Percentiles rank a stretch among this genome's conserved stretches.
Evolutionary conservation across 75 land plant genomes (phyloP).

Genomic region (Azolla pinnata): DNA sequence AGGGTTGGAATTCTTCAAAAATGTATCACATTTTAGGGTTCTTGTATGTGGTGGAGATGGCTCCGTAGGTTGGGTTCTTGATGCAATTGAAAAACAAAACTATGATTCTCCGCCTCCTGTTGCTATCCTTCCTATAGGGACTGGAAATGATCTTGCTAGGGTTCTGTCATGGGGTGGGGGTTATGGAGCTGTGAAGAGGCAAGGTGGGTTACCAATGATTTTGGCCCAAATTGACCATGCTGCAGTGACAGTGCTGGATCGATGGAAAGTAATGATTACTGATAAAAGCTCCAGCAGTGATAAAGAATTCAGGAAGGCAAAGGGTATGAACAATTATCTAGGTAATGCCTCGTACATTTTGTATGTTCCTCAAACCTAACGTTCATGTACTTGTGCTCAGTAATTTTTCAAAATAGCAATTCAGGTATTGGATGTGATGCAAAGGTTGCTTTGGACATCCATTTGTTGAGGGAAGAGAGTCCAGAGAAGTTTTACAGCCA

Average conservation of each 20-base stretch:
- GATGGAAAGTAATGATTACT: constrained; percentile 55
- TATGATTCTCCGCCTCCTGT: constrained; percentile 92
- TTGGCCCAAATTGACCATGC: constrained; percentile 76
- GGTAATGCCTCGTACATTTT: constrained; percentile 24
- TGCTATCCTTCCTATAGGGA: constrained; percentile 88
- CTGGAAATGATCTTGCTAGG: constrained; percentile 88
- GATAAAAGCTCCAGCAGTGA: constrained; percentile 20
- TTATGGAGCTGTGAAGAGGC: constrained; percentile 61
- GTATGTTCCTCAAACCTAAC: neutral
- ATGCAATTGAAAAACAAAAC: constrained; percentile 75
- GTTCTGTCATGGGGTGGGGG: constrained; percentile 89
- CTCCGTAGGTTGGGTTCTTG: constrained; percentile 88
- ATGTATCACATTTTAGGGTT: constrained; percentile 65
- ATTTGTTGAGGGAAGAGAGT: constrained; percentile 80
- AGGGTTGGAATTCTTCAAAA: constrained; percentile 55
- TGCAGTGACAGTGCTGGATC: constrained; percentile 83
- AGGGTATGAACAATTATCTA: constrained; percentile 85
- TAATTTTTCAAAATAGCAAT: neutral
- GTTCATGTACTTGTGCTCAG: neutral
- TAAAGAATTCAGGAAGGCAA: constrained; percentile 5
- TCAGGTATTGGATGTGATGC: constrained; percentile 94
- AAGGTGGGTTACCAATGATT: constrained; percentile 65
- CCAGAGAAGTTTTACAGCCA: constrained; percentile 91
- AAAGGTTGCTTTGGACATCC: constrained; percentile 89
- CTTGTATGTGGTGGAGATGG: constrained; percentile 98